Evolutionary conservation across 1,284 basidiomycete genomes (phyloP).

Genomic region (Cerrena zonata): DNA sequence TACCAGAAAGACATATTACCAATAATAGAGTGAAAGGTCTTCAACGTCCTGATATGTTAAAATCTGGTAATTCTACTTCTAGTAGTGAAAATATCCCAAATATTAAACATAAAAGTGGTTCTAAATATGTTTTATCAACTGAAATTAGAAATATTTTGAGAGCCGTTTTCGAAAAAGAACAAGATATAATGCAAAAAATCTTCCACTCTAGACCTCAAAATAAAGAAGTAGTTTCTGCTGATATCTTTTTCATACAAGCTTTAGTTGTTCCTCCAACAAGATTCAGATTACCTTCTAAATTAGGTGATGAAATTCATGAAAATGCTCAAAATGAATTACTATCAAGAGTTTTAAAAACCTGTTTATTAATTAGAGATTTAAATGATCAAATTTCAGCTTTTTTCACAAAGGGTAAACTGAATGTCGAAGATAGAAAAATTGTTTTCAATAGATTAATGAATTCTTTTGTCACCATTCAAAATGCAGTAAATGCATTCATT

Average conservation of each 20-base stretch:
- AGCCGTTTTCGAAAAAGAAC: no score
- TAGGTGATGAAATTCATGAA: constrained; percentile 92
- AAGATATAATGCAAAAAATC: no score
- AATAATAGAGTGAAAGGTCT: no score
- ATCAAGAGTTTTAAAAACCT: constrained; percentile 76
- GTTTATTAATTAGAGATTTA: constrained; percentile 75
- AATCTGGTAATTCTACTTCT: no score
- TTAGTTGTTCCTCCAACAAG: constrained; percentile 90
- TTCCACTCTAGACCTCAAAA: constrained; percentile 47
- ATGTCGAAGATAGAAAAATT: constrained; percentile 53
- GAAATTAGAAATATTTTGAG: no score
- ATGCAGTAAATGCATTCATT: constrained; percentile 95
- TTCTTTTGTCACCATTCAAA: constrained; percentile 84
- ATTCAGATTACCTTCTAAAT: constrained; percentile 88
- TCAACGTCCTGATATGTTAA: no score
- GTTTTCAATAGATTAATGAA: constrained; percentile 75
- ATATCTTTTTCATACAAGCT: constrained; percentile 97
- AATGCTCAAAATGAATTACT: constrained; percentile 96
- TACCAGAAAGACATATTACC: no score
- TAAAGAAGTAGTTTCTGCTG: constrained; percentile 70
- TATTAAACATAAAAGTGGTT: constrained; percentile 75
- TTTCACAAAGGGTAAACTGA: constrained; percentile 51
- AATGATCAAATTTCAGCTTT: constrained; percentile 63
- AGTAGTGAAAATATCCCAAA: constrained; percentile 44
- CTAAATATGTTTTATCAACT: constrained; percentile 87